phyloP scores from a whole-genome alignment of 805 yeast species.

The Yamadazyma laniorum region DNA sequence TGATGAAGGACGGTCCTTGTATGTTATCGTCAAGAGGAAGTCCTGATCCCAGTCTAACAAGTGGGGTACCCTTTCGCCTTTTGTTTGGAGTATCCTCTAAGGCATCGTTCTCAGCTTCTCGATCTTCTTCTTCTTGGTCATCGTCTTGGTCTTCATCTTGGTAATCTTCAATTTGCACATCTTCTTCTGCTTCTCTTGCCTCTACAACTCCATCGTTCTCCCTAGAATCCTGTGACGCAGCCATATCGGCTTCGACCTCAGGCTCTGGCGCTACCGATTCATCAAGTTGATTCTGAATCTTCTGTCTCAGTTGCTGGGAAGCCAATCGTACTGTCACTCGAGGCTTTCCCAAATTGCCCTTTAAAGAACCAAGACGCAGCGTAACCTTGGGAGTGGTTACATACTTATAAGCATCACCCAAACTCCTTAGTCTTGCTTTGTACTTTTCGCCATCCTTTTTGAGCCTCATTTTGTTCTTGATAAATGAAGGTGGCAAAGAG shows the following conservation, averaged over 20 bases:
- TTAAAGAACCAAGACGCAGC: neutral
- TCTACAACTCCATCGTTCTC: neutral
- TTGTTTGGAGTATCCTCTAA: neutral
- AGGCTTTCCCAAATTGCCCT: neutral
- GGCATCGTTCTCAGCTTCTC: neutral
- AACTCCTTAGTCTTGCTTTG: neutral
- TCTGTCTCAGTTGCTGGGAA: neutral
- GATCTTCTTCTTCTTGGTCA: neutral
- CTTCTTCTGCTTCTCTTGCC: neutral
- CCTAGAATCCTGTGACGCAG: neutral
- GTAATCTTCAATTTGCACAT: neutral
- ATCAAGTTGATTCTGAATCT: too few relatives aligned
- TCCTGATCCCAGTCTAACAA: too few relatives aligned
- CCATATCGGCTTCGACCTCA: neutral
- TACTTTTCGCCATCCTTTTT: neutral
- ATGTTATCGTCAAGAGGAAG: neutral
- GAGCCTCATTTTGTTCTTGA: slow-evolving; percentile 1
- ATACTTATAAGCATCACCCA: slow-evolving; percentile 4
- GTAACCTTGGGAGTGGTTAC: neutral
- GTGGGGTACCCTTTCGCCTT: neutral
- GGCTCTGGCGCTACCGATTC: too few relatives aligned
- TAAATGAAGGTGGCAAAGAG: slow-evolving; percentile 75
- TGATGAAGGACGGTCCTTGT: neutral
- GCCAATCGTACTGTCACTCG: neutral
- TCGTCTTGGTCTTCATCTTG: neutral